A percentile compares a stretch with the other conserved stretches of the same genome.
Conservation (phyloP, 2,329 filamentous ascomycete species). For the Ophiostoma montium region DNA sequence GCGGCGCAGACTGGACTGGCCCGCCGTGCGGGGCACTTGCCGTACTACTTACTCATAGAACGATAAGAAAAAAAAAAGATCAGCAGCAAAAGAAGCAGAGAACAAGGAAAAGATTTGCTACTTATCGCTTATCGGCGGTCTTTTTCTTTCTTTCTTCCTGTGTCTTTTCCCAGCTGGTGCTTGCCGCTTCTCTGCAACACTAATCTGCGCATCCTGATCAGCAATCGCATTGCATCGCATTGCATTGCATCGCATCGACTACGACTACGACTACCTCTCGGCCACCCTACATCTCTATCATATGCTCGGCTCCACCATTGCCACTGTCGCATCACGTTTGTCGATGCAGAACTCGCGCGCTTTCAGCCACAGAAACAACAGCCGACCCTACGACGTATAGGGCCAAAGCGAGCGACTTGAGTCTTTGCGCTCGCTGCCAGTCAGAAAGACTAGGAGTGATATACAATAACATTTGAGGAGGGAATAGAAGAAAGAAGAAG, state of each 20-base stretch:
- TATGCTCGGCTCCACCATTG: conserved; percentile 21
- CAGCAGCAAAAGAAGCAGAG: background rate
- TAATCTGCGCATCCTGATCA: background rate
- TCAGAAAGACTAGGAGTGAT: conserved; percentile 43
- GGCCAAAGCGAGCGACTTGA: conserved; percentile 43
- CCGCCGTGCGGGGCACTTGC: background rate
- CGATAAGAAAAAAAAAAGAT: background rate
- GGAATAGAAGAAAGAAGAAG: background rate
- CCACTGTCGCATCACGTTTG: conserved; percentile 16
- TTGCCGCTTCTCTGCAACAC: background rate
- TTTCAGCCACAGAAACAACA: background rate
- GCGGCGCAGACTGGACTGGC: too few species aligned
- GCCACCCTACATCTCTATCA: conserved; percentile 7
- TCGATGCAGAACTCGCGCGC: background rate
- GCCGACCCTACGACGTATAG: conserved; percentile 21
- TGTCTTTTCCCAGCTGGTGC: background rate
- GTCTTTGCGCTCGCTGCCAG: conserved; percentile 52
- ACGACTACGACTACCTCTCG: background rate
- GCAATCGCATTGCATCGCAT: background rate
- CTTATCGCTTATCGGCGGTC: background rate
- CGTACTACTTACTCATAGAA: too few species aligned
- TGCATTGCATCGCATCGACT: background rate
- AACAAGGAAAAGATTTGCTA: background rate
- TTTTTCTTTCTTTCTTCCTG: background rate
- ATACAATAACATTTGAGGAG: background rate